Evolutionary conservation across 192 early-diverging fungal species (phyloP), one percentile per base, ranked within the genome.

Genomic region (Radiomyces spectabilis): DNA sequence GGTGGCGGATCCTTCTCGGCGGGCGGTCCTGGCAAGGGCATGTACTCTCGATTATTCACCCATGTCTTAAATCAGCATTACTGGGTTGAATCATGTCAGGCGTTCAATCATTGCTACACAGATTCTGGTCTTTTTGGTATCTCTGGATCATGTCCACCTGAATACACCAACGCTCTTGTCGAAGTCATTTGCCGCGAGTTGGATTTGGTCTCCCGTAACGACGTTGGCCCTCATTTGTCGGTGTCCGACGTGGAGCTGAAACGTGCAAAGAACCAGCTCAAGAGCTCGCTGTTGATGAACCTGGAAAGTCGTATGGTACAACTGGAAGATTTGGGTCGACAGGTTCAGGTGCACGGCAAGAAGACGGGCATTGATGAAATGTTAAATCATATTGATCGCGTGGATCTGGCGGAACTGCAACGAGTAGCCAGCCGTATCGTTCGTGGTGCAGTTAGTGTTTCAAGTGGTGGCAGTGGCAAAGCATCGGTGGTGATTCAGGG

Each of bases 11-110:
- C 90, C 1, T 98, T 98, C 64, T 91, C 88, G 10, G 96, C 96
- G 0, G 96, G 96, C 53, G 96, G 96, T 6, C 96, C 96, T 1
- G 93, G 95, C 3, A 96, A 98, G 73, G 96, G 96, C 47, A 96
- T 98, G 93, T 94, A 98, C 79, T 95, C 94, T 38, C 82, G 94
- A 3, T 77, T 98, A 27, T 98, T 94, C 65, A 95, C 90, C 10
- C 86, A 92, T 34, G 94, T 98, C 2, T 74, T 98, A 29, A 96
- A 96, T 65, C 88, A 91, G 56, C 83, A 92, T 66, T 79, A 84
- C 50, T 98, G 92, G 92, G 84, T 98, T 15, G 96, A 98, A 63
- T 88, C 82, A 8, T 98, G 96, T 72, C 81, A 91, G 71, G 83
- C 84, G 13, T 88, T 96, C 70, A 92, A 93, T 66, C 91, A 89